A percentile compares a stretch with the other conserved stretches of the same genome.
These are phyloP conservation scores for Nyssa sinensis DNA, from an alignment of 148 eudicot species.

Conservation along the genomic window DNA sequence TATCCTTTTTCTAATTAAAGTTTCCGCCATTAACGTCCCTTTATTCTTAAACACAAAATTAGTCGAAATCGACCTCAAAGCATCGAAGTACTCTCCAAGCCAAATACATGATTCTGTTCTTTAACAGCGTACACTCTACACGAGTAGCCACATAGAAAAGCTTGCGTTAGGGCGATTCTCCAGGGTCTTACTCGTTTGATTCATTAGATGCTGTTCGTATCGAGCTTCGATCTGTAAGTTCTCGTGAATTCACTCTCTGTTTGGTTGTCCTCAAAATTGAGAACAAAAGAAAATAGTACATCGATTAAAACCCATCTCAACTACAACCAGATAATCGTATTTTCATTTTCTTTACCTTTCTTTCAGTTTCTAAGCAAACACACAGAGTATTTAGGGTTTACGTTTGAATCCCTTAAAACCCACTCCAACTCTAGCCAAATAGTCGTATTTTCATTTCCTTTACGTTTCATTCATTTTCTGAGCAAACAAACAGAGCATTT, in stretches of 20 bases:
- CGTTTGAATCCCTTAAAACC: neutral
- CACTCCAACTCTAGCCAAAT: neutral
- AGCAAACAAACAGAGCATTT: slow-evolving; percentile 1
- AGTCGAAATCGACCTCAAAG: too few relatives aligned
- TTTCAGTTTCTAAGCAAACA: neutral
- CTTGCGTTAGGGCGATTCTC: too few relatives aligned
- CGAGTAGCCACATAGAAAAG: neutral
- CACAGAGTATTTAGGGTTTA: slow-evolving; percentile 3
- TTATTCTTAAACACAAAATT: too few relatives aligned
- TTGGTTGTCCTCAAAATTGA: neutral
- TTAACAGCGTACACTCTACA: neutral
- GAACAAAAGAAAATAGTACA: too few relatives aligned
- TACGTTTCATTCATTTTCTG: neutral
- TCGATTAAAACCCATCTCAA: neutral
- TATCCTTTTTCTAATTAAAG: too few relatives aligned
- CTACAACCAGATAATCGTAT: neutral
- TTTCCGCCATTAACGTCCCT: too few relatives aligned
- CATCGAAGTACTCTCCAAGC: too few relatives aligned
- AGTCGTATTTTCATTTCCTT: neutral
- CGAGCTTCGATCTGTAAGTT: slow-evolving; percentile 15
- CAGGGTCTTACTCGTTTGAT: neutral
- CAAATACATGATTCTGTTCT: too few relatives aligned
- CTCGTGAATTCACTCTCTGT: slow-evolving; percentile 1
- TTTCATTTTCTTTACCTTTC: neutral
- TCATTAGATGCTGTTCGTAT: neutral